Conservation (phyloP, 2,329 filamentous ascomycete species). For the Fusarium neocosmosporiellum region DNA sequence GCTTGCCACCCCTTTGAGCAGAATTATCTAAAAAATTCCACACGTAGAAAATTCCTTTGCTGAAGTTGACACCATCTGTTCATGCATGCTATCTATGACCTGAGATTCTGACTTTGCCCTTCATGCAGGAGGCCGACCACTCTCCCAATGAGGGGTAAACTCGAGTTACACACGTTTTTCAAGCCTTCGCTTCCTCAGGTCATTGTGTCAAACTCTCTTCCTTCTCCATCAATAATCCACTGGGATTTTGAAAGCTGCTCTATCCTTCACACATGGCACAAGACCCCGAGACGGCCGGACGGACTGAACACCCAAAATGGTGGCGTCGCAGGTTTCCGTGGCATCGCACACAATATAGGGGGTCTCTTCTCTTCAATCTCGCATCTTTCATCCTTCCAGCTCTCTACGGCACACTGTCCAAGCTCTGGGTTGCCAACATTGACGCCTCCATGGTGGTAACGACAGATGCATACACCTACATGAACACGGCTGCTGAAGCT, state of each 20-base stretch:
- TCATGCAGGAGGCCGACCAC: conserved; percentile 25
- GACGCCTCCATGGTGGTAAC: conserved; percentile 61
- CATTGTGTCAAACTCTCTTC: background rate
- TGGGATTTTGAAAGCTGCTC: background rate
- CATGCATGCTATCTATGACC: background rate
- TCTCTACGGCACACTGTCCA: conserved; percentile 74
- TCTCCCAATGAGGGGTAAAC: background rate
- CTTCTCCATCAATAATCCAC: background rate
- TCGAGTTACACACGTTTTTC: background rate
- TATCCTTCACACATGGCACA: conserved; percentile 8
- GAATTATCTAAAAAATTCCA: background rate
- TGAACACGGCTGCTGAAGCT: conserved; percentile 73
- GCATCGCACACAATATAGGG: conserved; percentile 56
- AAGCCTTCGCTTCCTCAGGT: background rate
- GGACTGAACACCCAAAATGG: background rate
- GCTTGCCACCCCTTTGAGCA: background rate
- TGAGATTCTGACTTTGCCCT: background rate
- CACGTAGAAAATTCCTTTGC: background rate
- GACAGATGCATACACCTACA: conserved; percentile 72
- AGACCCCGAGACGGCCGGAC: background rate
- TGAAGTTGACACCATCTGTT: background rate
- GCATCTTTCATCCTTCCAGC: conserved; percentile 73
- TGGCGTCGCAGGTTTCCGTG: conserved; percentile 6
- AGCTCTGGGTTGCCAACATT: conserved; percentile 77
- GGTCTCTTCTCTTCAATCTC: conserved; percentile 72